phyloP scores from a whole-genome alignment of 768 basidiomycete genomes.

The Leucosporidium scottii region DNA sequence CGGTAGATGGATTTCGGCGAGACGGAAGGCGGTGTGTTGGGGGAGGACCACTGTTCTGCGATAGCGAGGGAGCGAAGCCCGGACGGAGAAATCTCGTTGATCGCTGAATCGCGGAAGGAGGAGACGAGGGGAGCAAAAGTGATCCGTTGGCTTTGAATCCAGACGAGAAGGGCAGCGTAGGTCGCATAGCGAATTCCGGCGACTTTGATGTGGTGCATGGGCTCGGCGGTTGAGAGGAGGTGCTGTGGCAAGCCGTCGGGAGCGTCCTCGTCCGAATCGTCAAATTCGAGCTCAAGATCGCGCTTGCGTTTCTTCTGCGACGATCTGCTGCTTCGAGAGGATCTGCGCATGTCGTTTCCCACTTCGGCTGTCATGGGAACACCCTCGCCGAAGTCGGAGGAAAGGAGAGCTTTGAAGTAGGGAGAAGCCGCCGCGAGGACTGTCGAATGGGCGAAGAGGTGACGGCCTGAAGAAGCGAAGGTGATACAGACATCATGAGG shows the following conservation, averaged over 20 bases:
- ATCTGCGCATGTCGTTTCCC: no score
- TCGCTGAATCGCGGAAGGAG: not conserved
- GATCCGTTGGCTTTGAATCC: conserved; percentile 3
- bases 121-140: conserved; percentile 5
- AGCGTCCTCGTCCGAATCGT: conserved; percentile 1
- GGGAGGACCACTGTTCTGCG: no score
- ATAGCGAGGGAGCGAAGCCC: not conserved
- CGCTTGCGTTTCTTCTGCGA: no score
- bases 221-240: not conserved
- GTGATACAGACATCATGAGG: no score
- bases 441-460: no score
- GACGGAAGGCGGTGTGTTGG: not conserved
- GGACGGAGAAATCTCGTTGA: not conserved
- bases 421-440: no score
- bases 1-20: conserved; percentile 23
- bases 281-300: not conserved
- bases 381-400: no score
- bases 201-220: not conserved
- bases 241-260: not conserved
- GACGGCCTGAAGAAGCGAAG: no score
- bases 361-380: no score
- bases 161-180: conserved; percentile 7
- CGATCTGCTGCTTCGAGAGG: no score
- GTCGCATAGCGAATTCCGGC: conserved; percentile 1
- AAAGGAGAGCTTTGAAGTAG: no score